Base-by-base conservation (phyloP, 495 filamentous ascomycete species). In the Neurospora sp. region DNA sequence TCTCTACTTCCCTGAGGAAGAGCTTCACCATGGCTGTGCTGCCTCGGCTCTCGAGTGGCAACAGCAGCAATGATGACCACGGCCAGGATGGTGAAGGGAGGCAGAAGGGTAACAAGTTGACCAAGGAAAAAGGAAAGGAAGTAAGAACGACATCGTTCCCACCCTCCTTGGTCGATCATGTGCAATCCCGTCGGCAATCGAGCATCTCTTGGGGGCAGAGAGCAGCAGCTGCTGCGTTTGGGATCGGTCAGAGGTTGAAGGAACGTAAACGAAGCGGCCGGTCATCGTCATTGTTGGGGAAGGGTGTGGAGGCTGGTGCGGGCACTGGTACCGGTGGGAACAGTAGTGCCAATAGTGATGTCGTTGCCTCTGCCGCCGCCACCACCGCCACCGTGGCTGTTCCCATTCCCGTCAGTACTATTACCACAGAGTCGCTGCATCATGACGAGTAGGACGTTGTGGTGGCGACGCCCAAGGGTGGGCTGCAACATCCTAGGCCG, bases 401-500 rank as follows among this genome's bases (percentile, higher is more conserved):
- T 22, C 39, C 27, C 39, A 20, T 31, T 59, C 69, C 18, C 27
- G 16, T n/a, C 20, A 69, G 53, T 20, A 53, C 69, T 42, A 42
- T n/a, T 31, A 42, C 65, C n/a, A 18, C 37, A 20, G 71, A 22
- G 16, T 31, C 38, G 69, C 39, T 38, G 68, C 37, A 20, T 31
- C 41, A 69, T 10, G 72, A 53, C 8, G 76, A 72, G 48, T 74
- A 72, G 74, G 70, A 74, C 38, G 72, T 75, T 12, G 39, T 73
- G 37, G 75, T 79, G 40, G 75, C 74, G 40, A 75, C 73, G 68
- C 79, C 76, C 6, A 69, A 78, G 14, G 82, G 79, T 69, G 69
- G 71, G 18, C 69, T 84, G 72, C 70, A 72, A 69, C 79, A 84
- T 69, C 82, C 82, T 10, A 74, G 78, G 45, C 82, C 81, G 41